phyloP scores from a whole-genome alignment of 2,329 filamentous ascomycete genomes.

The Gaeumannomyces sp. region DNA sequence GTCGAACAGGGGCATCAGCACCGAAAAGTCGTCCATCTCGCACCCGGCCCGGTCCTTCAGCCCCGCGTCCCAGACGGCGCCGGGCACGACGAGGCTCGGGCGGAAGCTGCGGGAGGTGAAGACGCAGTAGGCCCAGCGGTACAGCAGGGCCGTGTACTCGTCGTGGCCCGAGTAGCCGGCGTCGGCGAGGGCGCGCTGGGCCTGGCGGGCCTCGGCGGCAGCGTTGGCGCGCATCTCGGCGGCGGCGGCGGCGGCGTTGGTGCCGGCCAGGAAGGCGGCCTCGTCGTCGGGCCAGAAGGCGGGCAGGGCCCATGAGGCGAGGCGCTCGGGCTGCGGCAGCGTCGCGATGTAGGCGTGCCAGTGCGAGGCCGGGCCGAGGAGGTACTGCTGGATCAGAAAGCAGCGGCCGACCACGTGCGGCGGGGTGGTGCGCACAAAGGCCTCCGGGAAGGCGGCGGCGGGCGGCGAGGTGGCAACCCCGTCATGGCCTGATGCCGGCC shows the following conservation, averaged over 20 bases:
- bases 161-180: conserved; percentile 21
- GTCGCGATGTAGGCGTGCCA: conserved; percentile 64
- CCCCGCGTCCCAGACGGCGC: conserved; percentile 14
- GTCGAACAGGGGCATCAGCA: conserved; percentile 66
- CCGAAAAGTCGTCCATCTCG: conserved; percentile 54
- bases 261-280: conserved; percentile 48
- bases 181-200: conserved; percentile 31
- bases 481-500: conserved; percentile 12
- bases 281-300: conserved; percentile 60
- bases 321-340: conserved; percentile 55
- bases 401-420: conserved; percentile 60
- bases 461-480: conserved; percentile 11
- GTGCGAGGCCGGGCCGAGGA: conserved; percentile 50
- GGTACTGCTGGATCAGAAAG: conserved; percentile 62
- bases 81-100: conserved; percentile 49
- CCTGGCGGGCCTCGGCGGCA: conserved; percentile 39
- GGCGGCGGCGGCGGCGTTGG: conserved; percentile 44
- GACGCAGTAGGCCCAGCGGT: conserved; percentile 59
- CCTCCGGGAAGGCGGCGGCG: conserved; percentile 36
- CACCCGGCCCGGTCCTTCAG: conserved; percentile 19
- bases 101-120: conserved; percentile 61
- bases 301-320: conserved; percentile 47
- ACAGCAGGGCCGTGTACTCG: conserved; percentile 43
- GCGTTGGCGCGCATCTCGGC: conserved; percentile 40
- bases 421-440: conserved; percentile 43